A percentile compares a stretch with the other conserved stretches of the same genome.
Evolutionary conservation across 805 yeast genomes (phyloP).

Genomic region (Cyberlindnera lachancei): DNA sequence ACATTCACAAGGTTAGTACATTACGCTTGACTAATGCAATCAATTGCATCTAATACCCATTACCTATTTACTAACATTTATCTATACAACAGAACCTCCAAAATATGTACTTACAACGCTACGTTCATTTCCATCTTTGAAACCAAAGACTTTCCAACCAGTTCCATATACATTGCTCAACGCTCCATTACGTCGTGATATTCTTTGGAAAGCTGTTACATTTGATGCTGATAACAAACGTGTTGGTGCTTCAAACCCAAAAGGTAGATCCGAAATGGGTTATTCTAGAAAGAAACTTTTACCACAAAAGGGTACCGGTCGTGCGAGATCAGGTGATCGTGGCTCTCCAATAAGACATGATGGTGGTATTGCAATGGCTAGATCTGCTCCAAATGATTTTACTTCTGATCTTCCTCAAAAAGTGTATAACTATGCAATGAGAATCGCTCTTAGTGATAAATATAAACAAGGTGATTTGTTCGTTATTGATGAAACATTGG

Average conservation of each 20-base stretch:
- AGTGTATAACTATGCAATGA: slow-evolving; percentile 67
- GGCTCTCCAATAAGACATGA: slow-evolving; percentile 88
- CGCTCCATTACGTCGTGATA: slow-evolving; percentile 78
- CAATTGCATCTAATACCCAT: too few species aligned
- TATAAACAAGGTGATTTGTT: slow-evolving; percentile 68
- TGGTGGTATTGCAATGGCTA: slow-evolving; percentile 85
- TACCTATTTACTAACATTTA: slow-evolving; percentile 5
- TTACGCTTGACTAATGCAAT: too few species aligned
- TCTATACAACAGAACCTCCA: slow-evolving; percentile 42
- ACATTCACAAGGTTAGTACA: background rate
- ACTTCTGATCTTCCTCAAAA: slow-evolving; percentile 69
- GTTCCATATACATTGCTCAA: slow-evolving; percentile 65
- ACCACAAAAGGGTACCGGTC: slow-evolving; percentile 92
- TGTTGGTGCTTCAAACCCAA: slow-evolving; percentile 83
- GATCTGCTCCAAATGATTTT: slow-evolving; percentile 86
- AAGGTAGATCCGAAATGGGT: slow-evolving; percentile 80
- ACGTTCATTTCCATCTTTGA: slow-evolving; percentile 83
- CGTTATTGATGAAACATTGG: slow-evolving; percentile 46
- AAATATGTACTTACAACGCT: slow-evolving; percentile 68
- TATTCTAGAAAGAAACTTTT: slow-evolving; percentile 75
- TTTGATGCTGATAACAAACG: slow-evolving; percentile 85
- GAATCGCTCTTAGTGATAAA: slow-evolving; percentile 74
- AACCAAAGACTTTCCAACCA: slow-evolving; percentile 73
- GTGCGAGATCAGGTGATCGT: slow-evolving; percentile 93
- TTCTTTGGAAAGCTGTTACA: slow-evolving; percentile 90